Conservation (phyloP, 2,329 filamentous ascomycete genomes). For the Fusarium euwallaceae region DNA sequence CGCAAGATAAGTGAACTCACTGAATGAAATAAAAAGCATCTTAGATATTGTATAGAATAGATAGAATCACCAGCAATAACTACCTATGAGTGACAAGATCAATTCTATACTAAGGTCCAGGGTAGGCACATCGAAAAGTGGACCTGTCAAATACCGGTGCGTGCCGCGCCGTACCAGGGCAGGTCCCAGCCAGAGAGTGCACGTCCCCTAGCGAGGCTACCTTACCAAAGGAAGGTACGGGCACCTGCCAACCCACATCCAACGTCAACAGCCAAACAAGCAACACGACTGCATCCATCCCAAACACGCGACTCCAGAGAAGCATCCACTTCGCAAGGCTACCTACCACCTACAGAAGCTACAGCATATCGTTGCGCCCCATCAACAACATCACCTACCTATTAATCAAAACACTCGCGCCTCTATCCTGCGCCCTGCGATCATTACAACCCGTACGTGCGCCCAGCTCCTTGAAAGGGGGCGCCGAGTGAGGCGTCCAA, state of each 20-base stretch:
- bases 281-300: conserved; percentile 13
- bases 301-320: conserved; percentile 33
- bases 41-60: not conserved
- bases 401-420: conserved; percentile 27
- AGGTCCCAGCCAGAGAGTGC: conserved; percentile 15
- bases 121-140: not conserved
- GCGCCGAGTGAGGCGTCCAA: conserved; percentile 33
- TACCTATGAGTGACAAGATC: not conserved
- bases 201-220: conserved; percentile 12
- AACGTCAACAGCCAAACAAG: conserved; percentile 21
- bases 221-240: not conserved
- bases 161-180: conserved; percentile 20
- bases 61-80: not conserved
- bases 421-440: conserved; percentile 11
- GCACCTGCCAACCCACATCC: not conserved
- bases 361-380: conserved; percentile 31
- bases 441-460: conserved; percentile 26
- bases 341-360: not conserved
- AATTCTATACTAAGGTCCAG: not conserved
- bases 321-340: conserved; percentile 39
- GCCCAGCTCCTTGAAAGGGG: conserved; percentile 30
- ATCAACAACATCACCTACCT: conserved; percentile 19
- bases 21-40: not conserved
- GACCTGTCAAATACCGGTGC: conserved; percentile 10
- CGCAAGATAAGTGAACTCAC: not conserved